A percentile compares a stretch with the other conserved stretches of the same genome.
Evolutionary conservation across 257 asterid genomes (phyloP).

Genomic region (Thymus quinquecostatus): DNA sequence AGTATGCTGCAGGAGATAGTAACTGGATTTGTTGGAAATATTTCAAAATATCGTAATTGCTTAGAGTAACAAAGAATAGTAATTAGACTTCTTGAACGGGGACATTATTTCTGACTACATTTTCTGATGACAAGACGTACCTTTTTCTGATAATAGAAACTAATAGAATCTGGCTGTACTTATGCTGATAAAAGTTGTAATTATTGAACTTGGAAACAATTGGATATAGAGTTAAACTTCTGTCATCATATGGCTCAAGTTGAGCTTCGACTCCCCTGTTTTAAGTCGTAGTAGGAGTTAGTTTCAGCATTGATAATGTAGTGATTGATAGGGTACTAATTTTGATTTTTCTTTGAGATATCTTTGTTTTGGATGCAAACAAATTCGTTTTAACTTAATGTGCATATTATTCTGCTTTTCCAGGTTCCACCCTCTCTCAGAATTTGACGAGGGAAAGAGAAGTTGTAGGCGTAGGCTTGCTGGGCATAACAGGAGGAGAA

Average conservation of each 20-base stretch:
- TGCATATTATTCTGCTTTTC: conserved; percentile 18
- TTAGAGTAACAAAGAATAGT: not conserved
- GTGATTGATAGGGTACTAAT: conserved; percentile 12
- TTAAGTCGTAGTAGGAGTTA: not conserved
- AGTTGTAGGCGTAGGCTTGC: conserved; percentile 98
- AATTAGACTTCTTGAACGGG: not conserved
- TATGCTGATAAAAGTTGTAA: not conserved
- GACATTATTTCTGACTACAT: not conserved
- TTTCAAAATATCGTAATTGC: not conserved
- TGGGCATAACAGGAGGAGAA: conserved; percentile 95
- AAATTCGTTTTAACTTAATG: not conserved
- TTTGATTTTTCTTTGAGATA: conserved; percentile 9
- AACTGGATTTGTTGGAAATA: not conserved
- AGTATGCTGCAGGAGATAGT: not conserved
- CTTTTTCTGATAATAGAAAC: not conserved
- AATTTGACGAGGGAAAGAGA: conserved; percentile 95
- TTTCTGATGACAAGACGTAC: not conserved
- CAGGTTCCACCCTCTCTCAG: conserved; percentile 94
- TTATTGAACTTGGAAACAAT: not conserved
- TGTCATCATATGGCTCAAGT: not conserved
- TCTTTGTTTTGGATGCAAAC: not conserved
- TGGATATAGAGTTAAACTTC: not conserved
- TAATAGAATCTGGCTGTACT: not conserved
- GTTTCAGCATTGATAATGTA: not conserved
- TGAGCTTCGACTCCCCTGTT: not conserved